Base-by-base conservation (phyloP, 108 stramenopile genomes). In the Nitzschia palea region DNA sequence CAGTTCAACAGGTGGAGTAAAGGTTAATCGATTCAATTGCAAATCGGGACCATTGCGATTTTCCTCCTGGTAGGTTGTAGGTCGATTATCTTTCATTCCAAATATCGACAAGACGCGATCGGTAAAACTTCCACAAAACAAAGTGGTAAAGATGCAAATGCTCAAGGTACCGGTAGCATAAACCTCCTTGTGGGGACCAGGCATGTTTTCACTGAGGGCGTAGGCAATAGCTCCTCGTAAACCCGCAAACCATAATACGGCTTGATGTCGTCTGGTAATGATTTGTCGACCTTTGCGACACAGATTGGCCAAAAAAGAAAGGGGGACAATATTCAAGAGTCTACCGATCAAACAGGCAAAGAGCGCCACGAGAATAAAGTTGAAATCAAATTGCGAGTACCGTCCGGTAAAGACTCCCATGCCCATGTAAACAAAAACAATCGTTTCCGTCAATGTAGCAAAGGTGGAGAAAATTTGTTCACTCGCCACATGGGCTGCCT, bases 381-480 rank as follows among this genome's bases (percentile, higher is more conserved):
- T 15, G 23, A 88, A 32, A 66, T 95, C 80, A 80, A 84, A 97
- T 28, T 84, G 74, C 29, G 76, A 31, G 68, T 91, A 97, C 10
- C 80, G 67, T 9, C 92, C 91, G 5, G 95, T 98, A 62, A 97
- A 98, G 17, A 98, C 83, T 30, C 82, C 86, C 95, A 98, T 88
- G 3, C 98, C 98, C 97, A 98, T 97, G 80, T 98, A 98, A 14
- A 97, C 51, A 71, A 96, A 98, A 3, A 98, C 96, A 37, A 94
- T 82, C 18, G 93, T 95, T 64, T 98, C 98, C n/a, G 91, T 85
- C 2, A 94, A 74, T 33, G 83, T 85, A 2, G 95, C 93, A 36
- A 98, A 72, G 14, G 96, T 93, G 0, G 94, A 85, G 80, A 98
- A 98, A 40, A 96, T 95, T 71, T 97, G 91, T 65, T 95, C 90